Evolutionary conservation across 345 rosid genomes (phyloP), one percentile per base, ranked within the genome.

Genomic region (Litchi chinensis): DNA sequence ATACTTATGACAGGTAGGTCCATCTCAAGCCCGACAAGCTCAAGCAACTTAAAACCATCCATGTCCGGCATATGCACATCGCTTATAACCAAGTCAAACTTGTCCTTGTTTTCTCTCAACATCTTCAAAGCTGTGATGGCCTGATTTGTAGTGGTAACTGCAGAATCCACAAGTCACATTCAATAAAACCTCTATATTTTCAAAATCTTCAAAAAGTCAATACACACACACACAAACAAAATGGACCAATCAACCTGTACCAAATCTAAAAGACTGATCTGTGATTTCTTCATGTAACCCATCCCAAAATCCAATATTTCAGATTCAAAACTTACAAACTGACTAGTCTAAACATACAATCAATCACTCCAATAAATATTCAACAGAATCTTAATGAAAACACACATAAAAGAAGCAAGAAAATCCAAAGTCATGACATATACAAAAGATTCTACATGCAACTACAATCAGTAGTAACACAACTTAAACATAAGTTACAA

Each of bases 1-100:
- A 84, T 85, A 93, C 98, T 88, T 79, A 93, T 92, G 80, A 90
- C 95, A 43, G 96, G 96, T 76, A 93, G 85, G 87, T 91, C 92
- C 95, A 90, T 90, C 83, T 90, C 95, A 77, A 92, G 98, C 74
- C 95, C 93, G 73, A 93, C 94, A 18, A 83, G 94, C 84, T 93
- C 95, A 67, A 93, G 93, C 22, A 93, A 83, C 84, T 89, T 88
- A 83, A 92, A 93, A 80, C 98, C 96, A 79, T 92, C 95, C 92
- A 92, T 89, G 89, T 90, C 92, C 8, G 96, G 95, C 96, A 90
- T 92, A 77, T 92, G 89, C 5, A 92, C 93, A 85, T 93, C 98
- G 18, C 93, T 91, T 76, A 93, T 90, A 77, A 93, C 91, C 65
- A 92, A 79, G 81, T 93, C 98, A 82, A 88, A 93, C 77, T 83